A percentile compares a stretch with the other conserved stretches of the same genome.
phyloP scores from a whole-genome alignment of 345 rosid species.

The Eucalyptus brandiana region DNA sequence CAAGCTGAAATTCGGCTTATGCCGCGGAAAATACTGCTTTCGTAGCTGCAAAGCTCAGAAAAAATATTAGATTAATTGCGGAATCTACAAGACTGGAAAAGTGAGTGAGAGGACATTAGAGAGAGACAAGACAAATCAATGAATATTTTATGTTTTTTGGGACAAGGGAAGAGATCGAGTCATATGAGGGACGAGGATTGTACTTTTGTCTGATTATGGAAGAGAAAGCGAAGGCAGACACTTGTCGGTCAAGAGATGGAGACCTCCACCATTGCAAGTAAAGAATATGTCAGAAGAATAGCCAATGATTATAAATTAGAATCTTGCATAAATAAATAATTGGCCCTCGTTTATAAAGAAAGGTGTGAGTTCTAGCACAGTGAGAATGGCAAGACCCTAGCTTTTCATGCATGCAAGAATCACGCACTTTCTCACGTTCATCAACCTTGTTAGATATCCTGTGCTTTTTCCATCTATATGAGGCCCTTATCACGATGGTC shows the following conservation, averaged over 20 bases:
- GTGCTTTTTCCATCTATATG: background rate
- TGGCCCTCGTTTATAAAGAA: background rate
- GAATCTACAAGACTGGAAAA: background rate
- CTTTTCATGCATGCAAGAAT: background rate
- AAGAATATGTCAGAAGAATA: conserved; percentile 30
- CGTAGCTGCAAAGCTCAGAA: background rate
- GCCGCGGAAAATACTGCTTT: background rate
- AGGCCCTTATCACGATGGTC: background rate
- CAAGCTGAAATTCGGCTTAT: background rate
- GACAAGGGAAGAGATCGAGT: background rate
- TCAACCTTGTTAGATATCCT: background rate
- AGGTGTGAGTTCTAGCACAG: background rate
- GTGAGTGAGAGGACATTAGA: background rate
- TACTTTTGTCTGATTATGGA: background rate
- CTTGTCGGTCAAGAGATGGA: background rate
- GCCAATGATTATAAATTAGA: background rate
- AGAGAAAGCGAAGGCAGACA: background rate
- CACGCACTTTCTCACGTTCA: background rate
- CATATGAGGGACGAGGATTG: background rate
- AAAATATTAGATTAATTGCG: background rate
- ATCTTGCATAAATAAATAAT: background rate
- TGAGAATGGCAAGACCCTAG: background rate
- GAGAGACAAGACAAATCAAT: background rate
- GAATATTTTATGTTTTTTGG: background rate
- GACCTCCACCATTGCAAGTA: conserved; percentile 25